Conservation (phyloP, 768 basidiomycete genomes). For the Suillus bovinus region DNA sequence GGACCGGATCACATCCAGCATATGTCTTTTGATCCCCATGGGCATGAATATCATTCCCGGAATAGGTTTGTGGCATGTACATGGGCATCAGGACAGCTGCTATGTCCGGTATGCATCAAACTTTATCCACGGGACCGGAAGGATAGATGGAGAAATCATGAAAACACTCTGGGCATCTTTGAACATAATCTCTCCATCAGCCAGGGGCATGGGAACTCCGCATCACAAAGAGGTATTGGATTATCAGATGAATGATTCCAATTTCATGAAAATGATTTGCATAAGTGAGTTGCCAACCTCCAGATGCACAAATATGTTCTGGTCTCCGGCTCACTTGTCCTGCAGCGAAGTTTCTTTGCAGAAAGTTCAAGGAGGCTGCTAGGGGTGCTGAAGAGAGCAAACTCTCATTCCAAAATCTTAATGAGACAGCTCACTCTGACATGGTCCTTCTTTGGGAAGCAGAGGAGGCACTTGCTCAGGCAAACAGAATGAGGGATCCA, state of each 20-base stretch:
- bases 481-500: neutral
- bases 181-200: conserved; percentile 4
- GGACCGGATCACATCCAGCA: neutral
- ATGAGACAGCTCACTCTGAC: neutral
- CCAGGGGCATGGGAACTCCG: neutral
- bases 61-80: conserved; percentile 12
- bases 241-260: conserved; percentile 24
- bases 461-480: neutral
- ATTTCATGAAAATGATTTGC: conserved; percentile 25
- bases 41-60: conserved; percentile 2
- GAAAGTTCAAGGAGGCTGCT: conserved; percentile 4
- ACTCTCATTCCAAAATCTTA: neutral
- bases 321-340: neutral
- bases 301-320: neutral
- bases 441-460: conserved; percentile 3
- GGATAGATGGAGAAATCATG: conserved; percentile 13
- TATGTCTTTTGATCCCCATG: neutral
- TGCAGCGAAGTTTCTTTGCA: neutral
- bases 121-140: neutral
- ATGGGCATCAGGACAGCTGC: conserved; percentile 9
- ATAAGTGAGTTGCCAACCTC: conserved; percentile 9
- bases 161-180: conserved; percentile 7
- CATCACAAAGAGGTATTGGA: conserved; percentile 21
- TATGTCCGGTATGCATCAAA: conserved; percentile 7
- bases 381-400: neutral